phyloP scores from a whole-genome alignment of 441 rosid species.

The Flueggea neowawraea region DNA sequence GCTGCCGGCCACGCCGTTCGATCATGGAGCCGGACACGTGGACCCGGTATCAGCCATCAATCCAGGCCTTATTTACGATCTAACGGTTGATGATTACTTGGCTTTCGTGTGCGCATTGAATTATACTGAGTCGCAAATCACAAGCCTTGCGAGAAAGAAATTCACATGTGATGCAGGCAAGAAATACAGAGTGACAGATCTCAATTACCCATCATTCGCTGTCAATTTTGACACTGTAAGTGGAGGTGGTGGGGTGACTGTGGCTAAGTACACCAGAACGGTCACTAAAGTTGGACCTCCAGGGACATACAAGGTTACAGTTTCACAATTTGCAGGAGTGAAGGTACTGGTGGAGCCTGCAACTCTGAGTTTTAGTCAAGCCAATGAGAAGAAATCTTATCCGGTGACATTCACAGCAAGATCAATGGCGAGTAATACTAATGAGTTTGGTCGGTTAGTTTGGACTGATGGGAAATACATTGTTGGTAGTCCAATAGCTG shows the following conservation, averaged over 20 bases:
- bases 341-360: conserved; percentile 66
- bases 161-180: conserved; percentile 44
- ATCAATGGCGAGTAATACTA: conserved; percentile 29
- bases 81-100: conserved; percentile 66
- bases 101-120: conserved; percentile 60
- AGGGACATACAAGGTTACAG: conserved; percentile 54
- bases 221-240: conserved; percentile 41
- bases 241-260: conserved; percentile 18
- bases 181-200: conserved; percentile 48
- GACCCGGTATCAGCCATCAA: conserved; percentile 68
- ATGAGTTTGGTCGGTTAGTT: conserved; percentile 56
- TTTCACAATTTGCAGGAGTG: conserved; percentile 29
- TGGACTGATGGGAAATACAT: conserved; percentile 77
- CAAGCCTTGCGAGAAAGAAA: conserved; percentile 48
- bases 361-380: conserved; percentile 45
- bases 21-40: conserved; percentile 89
- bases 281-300: conserved; percentile 68
- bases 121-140: conserved; percentile 51
- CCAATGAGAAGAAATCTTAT: conserved; percentile 60
- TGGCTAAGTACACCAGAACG: conserved; percentile 53
- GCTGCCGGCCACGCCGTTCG: conserved; percentile 61
- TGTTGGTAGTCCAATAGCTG: conserved; percentile 75
- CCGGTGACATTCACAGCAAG: conserved; percentile 60
- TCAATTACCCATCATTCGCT: conserved; percentile 77
- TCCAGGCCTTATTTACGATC: conserved; percentile 85